Evolutionary conservation across 2,329 filamentous ascomycete species (phyloP).

Genomic region (Malbranchea cinnamomea): DNA sequence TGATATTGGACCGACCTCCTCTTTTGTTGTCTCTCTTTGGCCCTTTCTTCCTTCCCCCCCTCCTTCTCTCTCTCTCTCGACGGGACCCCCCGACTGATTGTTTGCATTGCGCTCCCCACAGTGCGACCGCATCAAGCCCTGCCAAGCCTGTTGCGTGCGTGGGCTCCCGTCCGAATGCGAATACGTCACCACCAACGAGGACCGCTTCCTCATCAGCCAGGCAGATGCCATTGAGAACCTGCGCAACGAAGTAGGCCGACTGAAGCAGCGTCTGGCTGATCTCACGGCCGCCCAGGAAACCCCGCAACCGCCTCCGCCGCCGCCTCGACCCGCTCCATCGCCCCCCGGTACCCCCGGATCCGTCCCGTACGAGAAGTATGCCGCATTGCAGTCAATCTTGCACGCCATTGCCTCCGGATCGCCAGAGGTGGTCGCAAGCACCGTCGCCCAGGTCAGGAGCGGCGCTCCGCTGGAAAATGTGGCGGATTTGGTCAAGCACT

Average conservation of each 20-base stretch:
- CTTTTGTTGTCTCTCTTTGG: too few relatives aligned
- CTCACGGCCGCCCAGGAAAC: conserved; percentile 8
- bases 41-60: too few relatives aligned
- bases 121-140: conserved; percentile 20
- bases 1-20: too few relatives aligned
- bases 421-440: conserved; percentile 3
- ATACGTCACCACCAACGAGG: conserved; percentile 17
- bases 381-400: conserved; percentile 1
- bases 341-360: not conserved
- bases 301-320: not conserved
- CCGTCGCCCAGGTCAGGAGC: conserved; percentile 4
- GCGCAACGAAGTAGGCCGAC: conserved; percentile 5
- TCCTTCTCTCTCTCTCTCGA: too few relatives aligned
- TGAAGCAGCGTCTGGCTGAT: conserved; percentile 75
- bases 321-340: not conserved
- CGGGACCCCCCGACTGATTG: too few relatives aligned
- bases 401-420: conserved; percentile 4
- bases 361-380: conserved; percentile 3
- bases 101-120: too few relatives aligned
- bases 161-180: conserved; percentile 18
- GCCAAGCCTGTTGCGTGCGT: conserved; percentile 17
- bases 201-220: conserved; percentile 18
- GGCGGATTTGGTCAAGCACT: not conserved
- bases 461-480: conserved; percentile 2
- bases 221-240: conserved; percentile 16